phyloP scores from a whole-genome alignment of 2,329 filamentous ascomycete genomes.

The Teratosphaeria epicoccoides region DNA sequence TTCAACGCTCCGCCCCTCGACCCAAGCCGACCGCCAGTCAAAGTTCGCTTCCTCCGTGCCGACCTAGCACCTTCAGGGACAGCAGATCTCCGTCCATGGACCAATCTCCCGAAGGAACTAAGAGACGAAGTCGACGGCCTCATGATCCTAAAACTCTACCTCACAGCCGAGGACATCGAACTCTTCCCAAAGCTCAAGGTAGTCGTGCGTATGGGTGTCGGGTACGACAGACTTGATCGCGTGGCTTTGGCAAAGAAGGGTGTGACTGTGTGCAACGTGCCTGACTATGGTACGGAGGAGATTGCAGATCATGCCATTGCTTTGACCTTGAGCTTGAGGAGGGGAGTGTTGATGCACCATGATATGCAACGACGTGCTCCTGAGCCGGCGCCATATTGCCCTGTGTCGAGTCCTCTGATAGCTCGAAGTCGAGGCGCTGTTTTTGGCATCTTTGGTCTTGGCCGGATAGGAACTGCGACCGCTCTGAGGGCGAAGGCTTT shows the following conservation, averaged over 20 bases:
- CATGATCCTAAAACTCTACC: conserved; percentile 20
- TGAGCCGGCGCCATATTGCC: conserved; percentile 21
- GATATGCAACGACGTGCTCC: conserved; percentile 21
- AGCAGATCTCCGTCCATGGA: conserved; percentile 18
- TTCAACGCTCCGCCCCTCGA: conserved; percentile 14
- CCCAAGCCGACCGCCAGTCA: conserved; percentile 13
- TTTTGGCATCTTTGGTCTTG: conserved; percentile 22
- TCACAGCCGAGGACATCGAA: conserved; percentile 18
- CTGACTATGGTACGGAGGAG: conserved; percentile 24
- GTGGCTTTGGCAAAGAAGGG: conserved; percentile 14
- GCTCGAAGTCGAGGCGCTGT: conserved; percentile 17
- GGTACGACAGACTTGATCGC: conserved; percentile 24
- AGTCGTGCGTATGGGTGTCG: conserved; percentile 25
- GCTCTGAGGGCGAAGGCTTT: conserved; percentile 24
- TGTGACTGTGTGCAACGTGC: conserved; percentile 22
- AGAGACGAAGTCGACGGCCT: conserved; percentile 20
- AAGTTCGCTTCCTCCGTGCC: conserved; percentile 16
- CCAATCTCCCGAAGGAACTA: conserved; percentile 18
- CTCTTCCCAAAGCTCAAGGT: conserved; percentile 24
- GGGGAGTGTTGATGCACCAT: conserved; percentile 22
- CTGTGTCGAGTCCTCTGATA: conserved; percentile 20
- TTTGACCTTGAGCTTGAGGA: conserved; percentile 19
- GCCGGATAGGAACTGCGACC: conserved; percentile 22
- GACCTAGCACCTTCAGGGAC: conserved; percentile 16
- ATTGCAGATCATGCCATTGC: conserved; percentile 24